Evolutionary conservation across 305 asterid genomes (phyloP).

Genomic region (Plantago coronopus): DNA sequence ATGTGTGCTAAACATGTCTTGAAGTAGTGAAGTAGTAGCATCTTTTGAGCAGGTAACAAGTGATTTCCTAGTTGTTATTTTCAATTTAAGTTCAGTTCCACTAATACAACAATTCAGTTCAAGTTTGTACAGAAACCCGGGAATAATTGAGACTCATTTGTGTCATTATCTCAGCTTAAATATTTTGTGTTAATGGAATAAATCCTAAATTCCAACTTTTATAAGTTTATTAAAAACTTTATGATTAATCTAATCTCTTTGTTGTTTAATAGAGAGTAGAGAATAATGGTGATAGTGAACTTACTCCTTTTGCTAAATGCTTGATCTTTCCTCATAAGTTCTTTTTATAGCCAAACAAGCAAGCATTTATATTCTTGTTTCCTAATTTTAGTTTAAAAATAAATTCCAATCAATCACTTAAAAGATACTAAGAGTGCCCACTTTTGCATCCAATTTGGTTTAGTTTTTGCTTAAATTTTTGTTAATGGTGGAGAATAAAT

Average conservation of each 20-base stretch:
- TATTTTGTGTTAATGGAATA: slow-evolving; percentile 30
- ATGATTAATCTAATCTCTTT: slow-evolving; percentile 24
- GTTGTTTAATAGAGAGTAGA: slow-evolving; percentile 24
- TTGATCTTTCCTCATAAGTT: slow-evolving; percentile 21
- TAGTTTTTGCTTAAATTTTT: slow-evolving; percentile 1
- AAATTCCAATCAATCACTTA: slow-evolving; percentile 19
- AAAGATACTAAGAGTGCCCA: slow-evolving; percentile 20
- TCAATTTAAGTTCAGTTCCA: too few species aligned
- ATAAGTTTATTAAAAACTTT: slow-evolving; percentile 41
- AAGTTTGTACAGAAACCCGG: too few species aligned
- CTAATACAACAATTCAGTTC: too few species aligned
- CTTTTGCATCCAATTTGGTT: slow-evolving; percentile 40
- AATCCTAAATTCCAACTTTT: slow-evolving; percentile 33
- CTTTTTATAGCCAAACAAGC: slow-evolving; percentile 29
- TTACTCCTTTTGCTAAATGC: slow-evolving; percentile 15
- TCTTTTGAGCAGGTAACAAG: neutral
- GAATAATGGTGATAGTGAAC: slow-evolving; percentile 26
- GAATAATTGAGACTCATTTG: too few species aligned
- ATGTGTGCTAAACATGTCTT: too few species aligned
- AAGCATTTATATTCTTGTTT: slow-evolving; percentile 7
- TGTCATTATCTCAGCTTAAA: slow-evolving; percentile 24
- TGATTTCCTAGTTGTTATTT: too few species aligned
- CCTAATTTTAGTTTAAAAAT: slow-evolving; percentile 7
- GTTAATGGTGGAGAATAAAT: too few species aligned
- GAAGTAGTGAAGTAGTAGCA: too few species aligned